Conservation (phyloP, 108 stramenopile genomes). For the Aurantiochytrium sp. region DNA sequence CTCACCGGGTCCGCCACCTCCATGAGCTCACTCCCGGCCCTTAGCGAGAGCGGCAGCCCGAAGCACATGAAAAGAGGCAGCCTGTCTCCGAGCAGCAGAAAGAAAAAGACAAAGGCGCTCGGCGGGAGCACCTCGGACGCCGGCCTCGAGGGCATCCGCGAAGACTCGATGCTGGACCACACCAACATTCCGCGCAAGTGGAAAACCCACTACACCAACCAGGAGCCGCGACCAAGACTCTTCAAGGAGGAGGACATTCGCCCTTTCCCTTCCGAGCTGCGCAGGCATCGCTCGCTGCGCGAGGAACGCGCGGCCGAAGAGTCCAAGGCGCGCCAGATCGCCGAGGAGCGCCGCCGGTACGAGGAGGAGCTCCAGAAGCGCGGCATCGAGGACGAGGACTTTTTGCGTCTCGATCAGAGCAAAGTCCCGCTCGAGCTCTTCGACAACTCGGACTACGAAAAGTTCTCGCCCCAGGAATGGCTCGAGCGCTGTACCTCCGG, state of each 20-base stretch:
- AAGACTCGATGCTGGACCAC: not conserved
- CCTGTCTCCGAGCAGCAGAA: not conserved
- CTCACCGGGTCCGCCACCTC: not conserved
- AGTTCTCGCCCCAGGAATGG: not conserved
- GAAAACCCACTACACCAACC: not conserved
- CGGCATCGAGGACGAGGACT: constrained; percentile 16
- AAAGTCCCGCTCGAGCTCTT: constrained; percentile 26
- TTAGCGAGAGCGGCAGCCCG: not conserved
- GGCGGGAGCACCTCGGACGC: not conserved
- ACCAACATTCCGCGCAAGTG: not conserved
- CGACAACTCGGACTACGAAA: not conserved
- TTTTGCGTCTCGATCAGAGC: constrained; percentile 5
- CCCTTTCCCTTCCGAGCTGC: not conserved
- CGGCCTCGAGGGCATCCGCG: not conserved
- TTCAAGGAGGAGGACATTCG: not conserved
- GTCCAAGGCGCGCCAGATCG: not conserved
- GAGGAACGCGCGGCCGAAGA: not conserved
- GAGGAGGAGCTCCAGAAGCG: not conserved
- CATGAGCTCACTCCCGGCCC: not conserved
- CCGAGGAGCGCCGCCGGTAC: not conserved
- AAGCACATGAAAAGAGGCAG: not conserved
- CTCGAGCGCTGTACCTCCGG: not conserved
- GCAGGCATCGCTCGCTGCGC: not conserved
- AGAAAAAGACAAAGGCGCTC: not conserved
- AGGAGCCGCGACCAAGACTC: not conserved